Evolutionary conservation across 1,139 yeast genomes (phyloP).

Genomic region (Candida gigantensis): DNA sequence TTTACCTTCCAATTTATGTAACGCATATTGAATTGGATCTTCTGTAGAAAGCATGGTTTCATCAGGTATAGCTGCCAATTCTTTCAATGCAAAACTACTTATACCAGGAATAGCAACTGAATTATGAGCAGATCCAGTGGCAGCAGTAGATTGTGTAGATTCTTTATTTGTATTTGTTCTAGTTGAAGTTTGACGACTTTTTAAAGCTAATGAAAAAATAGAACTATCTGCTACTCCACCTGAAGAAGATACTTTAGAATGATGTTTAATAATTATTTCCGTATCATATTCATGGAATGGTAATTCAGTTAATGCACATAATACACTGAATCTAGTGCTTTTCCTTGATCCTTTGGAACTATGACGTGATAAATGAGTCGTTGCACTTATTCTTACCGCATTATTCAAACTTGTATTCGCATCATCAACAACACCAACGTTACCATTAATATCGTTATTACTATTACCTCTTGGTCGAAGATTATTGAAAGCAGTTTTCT

Average conservation of each 20-base stretch:
- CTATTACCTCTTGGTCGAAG: conserved; percentile 29
- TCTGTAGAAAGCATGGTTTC: conserved; percentile 59
- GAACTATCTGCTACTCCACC: conserved; percentile 38
- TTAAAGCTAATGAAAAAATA: conserved; percentile 35
- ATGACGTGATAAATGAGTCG: conserved; percentile 12
- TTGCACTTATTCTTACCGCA: conserved; percentile 21
- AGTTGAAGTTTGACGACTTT: conserved; percentile 23
- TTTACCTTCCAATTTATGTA: conserved; percentile 76
- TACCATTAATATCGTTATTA: too few species aligned
- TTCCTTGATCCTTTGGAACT: conserved; percentile 14
- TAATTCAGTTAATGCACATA: conserved; percentile 44
- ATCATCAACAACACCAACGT: background rate
- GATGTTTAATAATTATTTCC: background rate
- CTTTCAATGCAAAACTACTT: conserved; percentile 61
- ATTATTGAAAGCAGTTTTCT: conserved; percentile 41
- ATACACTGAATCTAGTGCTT: conserved; percentile 41
- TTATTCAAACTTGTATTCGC: conserved; percentile 17
- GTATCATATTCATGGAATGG: conserved; percentile 33
- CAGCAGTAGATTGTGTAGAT: conserved; percentile 10
- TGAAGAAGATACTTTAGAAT: conserved; percentile 7
- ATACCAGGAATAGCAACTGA: conserved; percentile 62
- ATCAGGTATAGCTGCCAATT: conserved; percentile 80
- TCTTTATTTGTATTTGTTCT: conserved; percentile 20
- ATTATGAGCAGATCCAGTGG: conserved; percentile 22
- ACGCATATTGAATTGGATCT: conserved; percentile 71